These are phyloP conservation scores for Linnemannia zychae DNA, from an alignment of 192 early-diverging fungal genomes.

Conservation along the genomic window DNA sequence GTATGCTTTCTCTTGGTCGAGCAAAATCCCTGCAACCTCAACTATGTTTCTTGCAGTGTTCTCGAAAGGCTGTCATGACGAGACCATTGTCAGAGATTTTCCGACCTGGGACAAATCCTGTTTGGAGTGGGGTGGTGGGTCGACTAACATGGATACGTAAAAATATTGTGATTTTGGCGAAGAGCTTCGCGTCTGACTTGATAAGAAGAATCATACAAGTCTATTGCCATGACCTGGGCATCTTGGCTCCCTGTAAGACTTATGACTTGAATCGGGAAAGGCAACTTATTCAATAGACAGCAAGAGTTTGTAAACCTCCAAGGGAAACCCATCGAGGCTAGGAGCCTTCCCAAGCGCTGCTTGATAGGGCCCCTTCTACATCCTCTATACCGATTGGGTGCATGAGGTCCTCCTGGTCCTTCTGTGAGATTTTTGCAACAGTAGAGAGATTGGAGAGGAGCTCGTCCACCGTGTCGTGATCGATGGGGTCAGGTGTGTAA, in stretches of 20 bases:
- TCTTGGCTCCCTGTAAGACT: background rate
- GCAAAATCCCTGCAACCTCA: background rate
- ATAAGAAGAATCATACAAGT: slow-evolving; percentile 37
- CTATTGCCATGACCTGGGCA: slow-evolving; percentile 16
- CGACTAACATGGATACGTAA: background rate
- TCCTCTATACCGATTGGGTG: background rate
- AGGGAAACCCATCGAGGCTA: background rate
- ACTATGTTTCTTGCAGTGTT: background rate
- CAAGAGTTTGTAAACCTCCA: background rate
- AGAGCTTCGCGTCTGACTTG: slow-evolving; percentile 22
- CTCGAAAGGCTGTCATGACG: background rate
- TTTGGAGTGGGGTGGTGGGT: slow-evolving; percentile 10
- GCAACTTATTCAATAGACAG: background rate
- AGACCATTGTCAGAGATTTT: slow-evolving; percentile 34
- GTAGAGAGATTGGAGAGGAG: slow-evolving; percentile 1
- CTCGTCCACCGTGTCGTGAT: background rate
- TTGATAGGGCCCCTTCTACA: background rate
- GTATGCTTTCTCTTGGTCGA: slow-evolving; percentile 58
- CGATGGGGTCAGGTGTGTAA: slow-evolving; percentile 23
- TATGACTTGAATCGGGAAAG: background rate
- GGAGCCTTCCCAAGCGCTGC: background rate
- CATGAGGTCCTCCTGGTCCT: background rate
- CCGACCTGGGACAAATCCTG: slow-evolving; percentile 20
- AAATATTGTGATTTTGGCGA: background rate
- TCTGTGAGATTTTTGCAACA: background rate